Base-by-base conservation (phyloP, 495 filamentous ascomycete genomes). In the Penicillium bovifimosum region DNA sequence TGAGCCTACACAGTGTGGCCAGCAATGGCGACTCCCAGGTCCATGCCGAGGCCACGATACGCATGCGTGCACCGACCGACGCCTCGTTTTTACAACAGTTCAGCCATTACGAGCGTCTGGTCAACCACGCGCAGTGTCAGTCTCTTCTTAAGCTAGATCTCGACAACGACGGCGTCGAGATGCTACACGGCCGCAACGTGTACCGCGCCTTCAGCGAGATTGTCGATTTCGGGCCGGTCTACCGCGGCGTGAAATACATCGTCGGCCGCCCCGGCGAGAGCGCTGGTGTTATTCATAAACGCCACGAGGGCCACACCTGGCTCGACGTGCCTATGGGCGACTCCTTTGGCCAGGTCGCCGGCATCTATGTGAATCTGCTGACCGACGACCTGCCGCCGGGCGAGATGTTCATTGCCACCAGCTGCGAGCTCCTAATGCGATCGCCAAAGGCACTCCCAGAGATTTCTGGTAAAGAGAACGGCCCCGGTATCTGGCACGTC, bases 311-410 rank as follows among this genome's bases (percentile, higher is more conserved):
- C 17, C 50, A 72, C 40, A 60, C 73, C 5, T 73, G 69, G 71
- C 63, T 70, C 0, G 76, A 80, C 34, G 53, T 64, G 0, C 48
- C 42, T 7, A 59, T 80, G 5, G 42, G 53, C 2, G 73, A 77
- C 33, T 55, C 40, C 9, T 81, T 83, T 53, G 65, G 71, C 50
- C 80, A 83, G 51, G 71, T 80, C 1, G 78, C 57, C 17, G 76
- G 78, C 0, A 69, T 83, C 20, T 80, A 62, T 60, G 72, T 80
- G 11, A 82, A 80, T 50, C 73, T 68, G 43, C 78, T 82, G 77
- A 78, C 75, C n/a, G n/a, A n/a, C n/a, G n/a, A n/a, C n/a, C n/a
- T n/a, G n/a, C n/a, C n/a, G n/a, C n/a, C n/a, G n/a, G n/a, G n/a
- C n/a, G n/a, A n/a, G n/a, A n/a, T n/a, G n/a, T n/a, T n/a, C n/a